These are phyloP conservation scores for Pseudogymnoascus sp. DNA, from an alignment of 2,329 filamentous ascomycete species.

Conservation along the genomic window DNA sequence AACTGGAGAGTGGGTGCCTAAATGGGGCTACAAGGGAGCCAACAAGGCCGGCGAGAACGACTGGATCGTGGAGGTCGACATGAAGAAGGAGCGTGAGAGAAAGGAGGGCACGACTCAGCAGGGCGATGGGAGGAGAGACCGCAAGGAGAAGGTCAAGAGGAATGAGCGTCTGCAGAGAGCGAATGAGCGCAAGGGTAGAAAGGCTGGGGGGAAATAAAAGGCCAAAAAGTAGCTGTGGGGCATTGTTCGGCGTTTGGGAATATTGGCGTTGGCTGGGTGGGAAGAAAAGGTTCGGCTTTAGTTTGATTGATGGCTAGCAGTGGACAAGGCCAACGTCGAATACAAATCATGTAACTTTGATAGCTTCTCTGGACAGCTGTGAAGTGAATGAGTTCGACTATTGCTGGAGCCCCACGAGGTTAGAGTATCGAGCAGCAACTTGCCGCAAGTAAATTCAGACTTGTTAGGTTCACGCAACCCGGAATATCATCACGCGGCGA, in stretches of 20 bases:
- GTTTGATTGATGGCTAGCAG: slow-evolving; percentile 9
- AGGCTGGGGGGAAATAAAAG: slow-evolving; percentile 19
- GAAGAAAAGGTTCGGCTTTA: slow-evolving; percentile 9
- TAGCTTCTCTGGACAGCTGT: not conserved
- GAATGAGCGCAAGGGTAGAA: slow-evolving; percentile 45
- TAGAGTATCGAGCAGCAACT: not conserved
- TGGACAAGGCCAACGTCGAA: slow-evolving; percentile 8
- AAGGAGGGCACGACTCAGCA: slow-evolving; percentile 54
- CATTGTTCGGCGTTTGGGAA: slow-evolving; percentile 12
- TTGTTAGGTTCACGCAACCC: not conserved
- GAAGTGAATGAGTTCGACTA: not conserved
- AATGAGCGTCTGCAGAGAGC: slow-evolving; percentile 63
- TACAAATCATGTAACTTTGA: slow-evolving; percentile 9
- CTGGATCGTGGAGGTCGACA: slow-evolving; percentile 88
- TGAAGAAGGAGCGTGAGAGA: slow-evolving; percentile 55
- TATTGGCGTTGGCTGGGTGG: slow-evolving; percentile 7
- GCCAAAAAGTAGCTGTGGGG: not conserved
- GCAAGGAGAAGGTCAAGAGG: slow-evolving; percentile 59
- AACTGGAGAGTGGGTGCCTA: slow-evolving; percentile 79
- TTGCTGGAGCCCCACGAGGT: not conserved
- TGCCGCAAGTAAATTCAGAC: not conserved
- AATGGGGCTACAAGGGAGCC: slow-evolving; percentile 89
- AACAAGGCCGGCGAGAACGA: slow-evolving; percentile 77
- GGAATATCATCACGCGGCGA: not conserved
- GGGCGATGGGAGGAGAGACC: slow-evolving; percentile 54